Percentiles rank a stretch among this genome's conserved stretches.
Conservation (phyloP, 768 basidiomycete genomes). For the Lactarius hengduanensis region DNA sequence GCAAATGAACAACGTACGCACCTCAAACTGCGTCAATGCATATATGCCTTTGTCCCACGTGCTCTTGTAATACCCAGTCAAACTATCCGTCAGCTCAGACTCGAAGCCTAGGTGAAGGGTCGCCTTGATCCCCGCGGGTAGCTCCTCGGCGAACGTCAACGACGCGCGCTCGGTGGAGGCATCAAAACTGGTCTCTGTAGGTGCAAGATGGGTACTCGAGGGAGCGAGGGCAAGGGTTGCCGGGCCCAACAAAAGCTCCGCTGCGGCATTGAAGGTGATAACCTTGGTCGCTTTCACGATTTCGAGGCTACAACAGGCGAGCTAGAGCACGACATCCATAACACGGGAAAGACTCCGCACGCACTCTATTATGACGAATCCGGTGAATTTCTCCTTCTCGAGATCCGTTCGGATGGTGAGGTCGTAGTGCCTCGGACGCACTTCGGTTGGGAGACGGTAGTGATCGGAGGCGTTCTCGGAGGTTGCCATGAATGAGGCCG, state of each 20-base stretch:
- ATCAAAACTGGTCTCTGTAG: slow-evolving; percentile 51
- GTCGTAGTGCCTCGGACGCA: slow-evolving; percentile 76
- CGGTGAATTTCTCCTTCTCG: slow-evolving; percentile 66
- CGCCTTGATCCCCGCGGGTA: slow-evolving; percentile 70
- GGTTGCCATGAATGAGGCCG: slow-evolving; percentile 11
- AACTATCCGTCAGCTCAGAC: slow-evolving; percentile 60
- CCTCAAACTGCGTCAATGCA: slow-evolving; percentile 89
- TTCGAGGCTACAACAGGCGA: slow-evolving; percentile 50
- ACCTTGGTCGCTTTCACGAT: slow-evolving; percentile 58
- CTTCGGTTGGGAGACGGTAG: slow-evolving; percentile 64
- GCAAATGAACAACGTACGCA: slow-evolving; percentile 29
- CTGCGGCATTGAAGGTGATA: slow-evolving; percentile 60
- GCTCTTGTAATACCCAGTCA: slow-evolving; percentile 86
- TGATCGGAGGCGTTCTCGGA: slow-evolving; percentile 24
- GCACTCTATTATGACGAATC: slow-evolving; percentile 70
- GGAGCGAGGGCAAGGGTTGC: slow-evolving; percentile 54
- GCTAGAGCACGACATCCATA: not conserved
- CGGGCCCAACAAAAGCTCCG: slow-evolving; percentile 55
- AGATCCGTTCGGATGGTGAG: slow-evolving; percentile 81
- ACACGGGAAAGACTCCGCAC: slow-evolving; percentile 30
- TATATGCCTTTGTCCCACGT: slow-evolving; percentile 66
- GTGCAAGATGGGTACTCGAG: slow-evolving; percentile 46
- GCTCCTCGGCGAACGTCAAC: slow-evolving; percentile 52
- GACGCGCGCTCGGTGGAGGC: slow-evolving; percentile 63
- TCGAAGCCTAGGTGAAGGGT: slow-evolving; percentile 67